Evolutionary conservation across 805 yeast genomes (phyloP).

Genomic region (Metschnikowia anglica): DNA sequence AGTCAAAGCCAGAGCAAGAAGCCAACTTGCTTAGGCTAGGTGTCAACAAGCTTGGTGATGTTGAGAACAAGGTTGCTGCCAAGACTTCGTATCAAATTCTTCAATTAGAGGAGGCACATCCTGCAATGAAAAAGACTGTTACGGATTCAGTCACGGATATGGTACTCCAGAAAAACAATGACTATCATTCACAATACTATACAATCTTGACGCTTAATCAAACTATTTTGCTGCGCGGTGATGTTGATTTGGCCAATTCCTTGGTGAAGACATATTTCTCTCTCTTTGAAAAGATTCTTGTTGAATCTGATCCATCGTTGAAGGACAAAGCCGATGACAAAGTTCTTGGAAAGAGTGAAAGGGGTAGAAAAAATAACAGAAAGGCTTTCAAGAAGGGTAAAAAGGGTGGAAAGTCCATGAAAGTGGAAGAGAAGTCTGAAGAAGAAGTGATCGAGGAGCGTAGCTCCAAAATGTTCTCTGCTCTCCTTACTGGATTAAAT

Average conservation of each 20-base stretch:
- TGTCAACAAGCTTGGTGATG: constrained; percentile 92
- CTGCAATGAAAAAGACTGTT: constrained; percentile 87
- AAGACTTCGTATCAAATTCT: constrained; percentile 80
- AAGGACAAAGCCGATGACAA: constrained; percentile 39
- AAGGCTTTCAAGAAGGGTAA: constrained; percentile 78
- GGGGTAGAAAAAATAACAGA: constrained; percentile 54
- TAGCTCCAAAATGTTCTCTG: constrained; percentile 80
- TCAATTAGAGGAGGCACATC: constrained; percentile 85
- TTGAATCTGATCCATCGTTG: constrained; percentile 58
- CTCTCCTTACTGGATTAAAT: constrained; percentile 89
- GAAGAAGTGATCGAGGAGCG: constrained; percentile 72
- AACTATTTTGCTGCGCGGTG: constrained; percentile 78
- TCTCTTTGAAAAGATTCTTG: constrained; percentile 77
- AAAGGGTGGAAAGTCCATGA: constrained; percentile 83
- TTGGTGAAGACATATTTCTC: constrained; percentile 83
- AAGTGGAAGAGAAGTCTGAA: constrained; percentile 57
- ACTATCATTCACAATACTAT: constrained; percentile 86
- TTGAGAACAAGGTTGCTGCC: constrained; percentile 85
- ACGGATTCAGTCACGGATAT: constrained; percentile 79
- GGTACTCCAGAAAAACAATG: constrained; percentile 69
- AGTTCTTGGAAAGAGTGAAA: constrained; percentile 53
- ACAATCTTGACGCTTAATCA: constrained; percentile 87
- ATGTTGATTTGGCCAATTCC: constrained; percentile 77
- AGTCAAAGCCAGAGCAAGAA: constrained; percentile 94
- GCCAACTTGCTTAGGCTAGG: constrained; percentile 84